Evolutionary conservation across 2,329 filamentous ascomycete genomes (phyloP), one percentile per base, ranked within the genome.

Genomic region (Pseudopithomyces chartarum): DNA sequence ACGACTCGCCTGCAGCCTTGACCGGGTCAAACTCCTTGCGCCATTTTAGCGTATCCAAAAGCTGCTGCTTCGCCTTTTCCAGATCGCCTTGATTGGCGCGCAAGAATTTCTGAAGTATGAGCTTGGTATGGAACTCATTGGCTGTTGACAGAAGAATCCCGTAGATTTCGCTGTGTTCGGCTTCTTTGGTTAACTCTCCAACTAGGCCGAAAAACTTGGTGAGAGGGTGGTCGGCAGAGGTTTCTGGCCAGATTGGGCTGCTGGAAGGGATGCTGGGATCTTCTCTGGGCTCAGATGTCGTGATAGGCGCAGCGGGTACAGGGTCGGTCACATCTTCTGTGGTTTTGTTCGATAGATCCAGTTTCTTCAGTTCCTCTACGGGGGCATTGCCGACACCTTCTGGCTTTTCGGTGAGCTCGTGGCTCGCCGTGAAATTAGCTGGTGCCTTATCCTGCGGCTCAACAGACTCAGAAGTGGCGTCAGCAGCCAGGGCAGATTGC

Each of bases 71-170:
- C 15, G 93, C 91, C 71, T 88, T 88, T 52, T 82, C 81, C 6
- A 91, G 74, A 69, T 96, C 87, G 59, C 89, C 88, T 59, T 88
- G 87, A 74, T 97, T 97, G 73, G 93, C 94, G 65, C 93, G 91
- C 54, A 98, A 85, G 79, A 93, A 97, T 81, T 97, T 98, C 74
- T 96, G 92, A 47, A 97, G 82, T 50, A 97, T 85, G 66, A 97
- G 88, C 72, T 90, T 88, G 46, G 90, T 92, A 53, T 90, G 90
- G 51, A 93, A 82, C 67, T 92, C 83, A 40, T 72, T 71, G 38
- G 69, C 63, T 15, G 67, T 64, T 45, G 65, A 62, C 43, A 97
- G 85, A 32, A 84, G 80, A 52, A 97, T 87, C 47, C 93, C 93
- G 87, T 93, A 98, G 83, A 97, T 90, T 81, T 97, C 92, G 50